Base-by-base conservation (phyloP, 768 basidiomycete genomes). In the Mycena pura region DNA sequence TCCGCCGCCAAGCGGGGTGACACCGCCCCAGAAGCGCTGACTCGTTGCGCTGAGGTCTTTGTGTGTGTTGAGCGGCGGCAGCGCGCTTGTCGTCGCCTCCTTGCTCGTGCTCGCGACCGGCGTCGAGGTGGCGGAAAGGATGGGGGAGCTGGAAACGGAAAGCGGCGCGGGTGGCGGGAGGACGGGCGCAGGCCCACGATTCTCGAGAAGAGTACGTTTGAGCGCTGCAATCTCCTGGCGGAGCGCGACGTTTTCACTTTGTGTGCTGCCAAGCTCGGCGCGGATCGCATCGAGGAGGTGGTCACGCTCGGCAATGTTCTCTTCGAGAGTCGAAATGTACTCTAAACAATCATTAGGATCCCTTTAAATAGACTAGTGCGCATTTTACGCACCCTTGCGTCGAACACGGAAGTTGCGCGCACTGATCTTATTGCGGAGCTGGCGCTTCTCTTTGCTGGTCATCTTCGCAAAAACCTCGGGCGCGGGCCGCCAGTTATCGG, bases 391-490 rank as follows among this genome's bases (percentile, higher is more conserved):
- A 92, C 93, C 96, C 80, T 98, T 99, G 74, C 95, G 82, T 34
- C 96, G 80, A 27, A 95, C 92, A n/a, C 96, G 84, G 77, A 98
- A 98, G 73, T 96, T 97, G 53, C 96, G 80, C 0, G 96, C 96
- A 65, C 89, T 91, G 68, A 98, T 95, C 87, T 99, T 99, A 80
- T 99, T 99, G 49, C 96, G 75, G 40, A 99, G 79, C 74, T 99
- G 96, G 9, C 97, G 80, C 76, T 99, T 99, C 80, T 99, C 96
- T 78, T 96, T 98, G 69, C 88, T 90, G 6, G 87, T 87, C 86
- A 99, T 91, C 75, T 94, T 98, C 72, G 92, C 89, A 79, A 98
- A 97, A 63, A 95, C 95, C 65, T 97, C 96, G 0, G 95, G 90
- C 4, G 87, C 84, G 8, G 93, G 93, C 47, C 92, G 84, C 91